Base-by-base conservation (phyloP, 2,329 filamentous ascomycete species). In the Verticillium tricorpus region DNA sequence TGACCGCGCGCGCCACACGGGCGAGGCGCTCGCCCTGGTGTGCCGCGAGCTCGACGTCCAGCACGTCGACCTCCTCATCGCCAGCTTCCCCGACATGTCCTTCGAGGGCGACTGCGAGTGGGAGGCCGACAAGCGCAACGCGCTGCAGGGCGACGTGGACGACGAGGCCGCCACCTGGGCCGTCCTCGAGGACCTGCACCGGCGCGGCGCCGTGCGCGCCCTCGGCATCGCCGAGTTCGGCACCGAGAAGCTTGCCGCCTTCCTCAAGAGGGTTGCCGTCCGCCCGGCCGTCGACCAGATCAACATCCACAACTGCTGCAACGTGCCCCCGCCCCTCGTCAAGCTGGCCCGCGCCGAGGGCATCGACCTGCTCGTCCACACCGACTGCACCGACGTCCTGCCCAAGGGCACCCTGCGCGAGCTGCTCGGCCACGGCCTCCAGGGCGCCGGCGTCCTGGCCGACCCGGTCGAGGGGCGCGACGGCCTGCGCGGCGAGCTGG, bases 261-360 rank as follows among this genome's bases (percentile, higher is more conserved):
- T 99, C 69, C 79, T 98, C 31, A 81, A 86, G 52, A 81, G 86
- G 64, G 89, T 91, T 25, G 81, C 80, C 50, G 81, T 96, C 63
- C 85, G 85, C 67, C 95, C 95, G 0, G 85, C 86, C 22, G 94
- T 98, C 50, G 88, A 98, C 75, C 95, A 99, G 82, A 96, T 99
- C 81, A 98, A 98, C 73, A 86, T 97, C 58, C 89, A 91, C 69
- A 92, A 98, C 76, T 98, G 94, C 80, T 99, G 95, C 77, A 94
- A 93, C 56, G 95, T 98, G 54, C 95, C 95, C 9, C 93, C 93
- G 69, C 89, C 92, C 14, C 82, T 99, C 65, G 88, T 93, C 63
- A 78, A 90, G 69, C 89, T 96, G 69, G 94, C 94, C n/a, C 93
- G 92, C 74, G 82, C 89, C 66, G 83, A 93, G 72, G 82, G 86